Conservation (phyloP, 306 rosid species). For the Gleditsia sinensis region DNA sequence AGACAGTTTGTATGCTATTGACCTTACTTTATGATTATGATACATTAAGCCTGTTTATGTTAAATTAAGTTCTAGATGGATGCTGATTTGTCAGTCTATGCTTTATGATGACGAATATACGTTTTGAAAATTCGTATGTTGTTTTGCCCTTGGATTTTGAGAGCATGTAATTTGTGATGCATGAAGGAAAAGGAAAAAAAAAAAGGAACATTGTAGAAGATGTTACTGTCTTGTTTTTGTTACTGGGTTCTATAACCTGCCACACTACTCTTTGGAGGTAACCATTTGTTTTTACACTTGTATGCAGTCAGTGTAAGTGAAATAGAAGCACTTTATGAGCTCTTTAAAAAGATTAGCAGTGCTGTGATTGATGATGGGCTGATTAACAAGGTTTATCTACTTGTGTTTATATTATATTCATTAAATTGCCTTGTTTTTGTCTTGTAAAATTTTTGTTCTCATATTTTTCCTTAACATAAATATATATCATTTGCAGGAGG, state of each 20-base stretch:
- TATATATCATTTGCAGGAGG: conserved; percentile 65
- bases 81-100: conserved; percentile 13
- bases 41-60: background rate
- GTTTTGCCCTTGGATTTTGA: background rate
- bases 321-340: conserved; percentile 97
- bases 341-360: conserved; percentile 96
- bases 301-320: conserved; percentile 95
- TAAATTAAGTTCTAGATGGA: background rate
- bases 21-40: conserved; percentile 12
- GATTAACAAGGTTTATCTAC: conserved; percentile 81
- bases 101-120: background rate
- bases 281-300: conserved; percentile 11
- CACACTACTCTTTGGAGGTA: background rate
- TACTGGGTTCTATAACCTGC: background rate
- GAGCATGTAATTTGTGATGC: background rate
- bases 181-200: background rate
- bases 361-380: conserved; percentile 95
- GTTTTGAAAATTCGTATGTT: conserved; percentile 4
- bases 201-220: background rate
- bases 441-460: background rate
- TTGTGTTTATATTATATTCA: conserved; percentile 9
- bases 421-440: background rate
- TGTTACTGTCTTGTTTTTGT: conserved; percentile 14
- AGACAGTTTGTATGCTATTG: conserved; percentile 71
- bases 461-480: background rate